Percentiles rank a stretch among this genome's conserved stretches.
Evolutionary conservation across 805 yeast genomes (phyloP).

Genomic region (Candida awuae): DNA sequence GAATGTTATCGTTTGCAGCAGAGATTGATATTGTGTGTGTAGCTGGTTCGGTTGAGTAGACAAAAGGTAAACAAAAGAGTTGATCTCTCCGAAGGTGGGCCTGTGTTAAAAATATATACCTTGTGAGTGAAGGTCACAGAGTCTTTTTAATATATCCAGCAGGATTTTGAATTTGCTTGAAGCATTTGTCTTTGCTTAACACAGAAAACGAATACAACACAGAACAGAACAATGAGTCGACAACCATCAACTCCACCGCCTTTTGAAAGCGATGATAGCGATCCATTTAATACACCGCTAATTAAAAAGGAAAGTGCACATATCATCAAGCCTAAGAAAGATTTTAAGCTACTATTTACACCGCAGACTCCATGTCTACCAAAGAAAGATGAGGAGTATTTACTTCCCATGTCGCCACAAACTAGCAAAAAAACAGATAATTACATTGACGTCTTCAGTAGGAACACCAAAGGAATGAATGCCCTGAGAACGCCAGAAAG

Average conservation of each 20-base stretch:
- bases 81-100: too few species aligned
- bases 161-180: too few species aligned
- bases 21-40: too few species aligned
- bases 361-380: conserved; percentile 13
- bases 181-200: too few species aligned
- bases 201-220: neutral
- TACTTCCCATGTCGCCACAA: conserved; percentile 10
- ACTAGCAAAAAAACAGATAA: conserved; percentile 7
- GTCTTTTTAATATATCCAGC: too few species aligned
- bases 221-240: conserved; percentile 8
- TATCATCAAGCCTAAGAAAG: neutral
- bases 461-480: neutral
- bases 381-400: neutral
- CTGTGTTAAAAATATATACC: too few species aligned
- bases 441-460: conserved; percentile 1
- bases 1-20: too few species aligned
- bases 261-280: neutral
- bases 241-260: conserved; percentile 25
- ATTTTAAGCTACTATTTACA: conserved; percentile 3
- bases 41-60: neutral
- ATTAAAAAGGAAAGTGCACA: neutral
- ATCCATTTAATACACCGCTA: conserved; percentile 7
- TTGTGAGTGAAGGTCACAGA: too few species aligned
- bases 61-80: neutral
- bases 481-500: conserved; percentile 13